Percentiles rank a stretch among this genome's conserved stretches.
Evolutionary conservation across 306 rosid genomes (phyloP).

Genomic region (Carpinus viminea): DNA sequence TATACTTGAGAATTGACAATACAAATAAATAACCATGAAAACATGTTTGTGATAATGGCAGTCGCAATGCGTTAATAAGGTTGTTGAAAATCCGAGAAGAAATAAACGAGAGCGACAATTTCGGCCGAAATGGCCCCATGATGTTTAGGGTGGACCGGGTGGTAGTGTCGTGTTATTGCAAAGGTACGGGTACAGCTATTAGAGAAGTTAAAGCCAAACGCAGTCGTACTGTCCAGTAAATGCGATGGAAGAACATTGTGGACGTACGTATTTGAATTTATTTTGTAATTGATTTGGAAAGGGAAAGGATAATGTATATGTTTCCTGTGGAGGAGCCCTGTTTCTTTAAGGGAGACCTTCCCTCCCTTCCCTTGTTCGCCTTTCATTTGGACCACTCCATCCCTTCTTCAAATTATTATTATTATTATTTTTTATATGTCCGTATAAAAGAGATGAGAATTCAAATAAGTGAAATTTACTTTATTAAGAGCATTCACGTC

Average conservation of each 20-base stretch:
- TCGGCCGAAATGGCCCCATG: background rate
- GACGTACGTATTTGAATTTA: background rate
- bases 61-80: no score
- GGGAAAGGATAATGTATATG: constrained; percentile 34
- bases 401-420: no score
- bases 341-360: constrained; percentile 63
- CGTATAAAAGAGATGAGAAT: no score
- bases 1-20: no score
- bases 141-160: background rate
- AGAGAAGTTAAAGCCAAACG: background rate
- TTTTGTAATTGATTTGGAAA: constrained; percentile 14
- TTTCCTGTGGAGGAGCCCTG: constrained; percentile 56
- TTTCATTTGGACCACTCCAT: background rate
- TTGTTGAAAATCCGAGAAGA: no score
- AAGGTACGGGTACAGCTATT: background rate
- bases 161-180: background rate
- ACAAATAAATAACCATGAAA: no score
- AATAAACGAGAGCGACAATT: background rate
- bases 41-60: no score
- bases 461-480: no score
- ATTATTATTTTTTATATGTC: no score
- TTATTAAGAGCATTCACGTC: no score
- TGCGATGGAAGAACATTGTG: constrained; percentile 21
- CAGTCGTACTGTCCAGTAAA: constrained; percentile 26
- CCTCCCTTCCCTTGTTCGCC: constrained; percentile 12